Conservation (phyloP, 1,284 basidiomycete genomes). For the Ustilago sp. region DNA sequence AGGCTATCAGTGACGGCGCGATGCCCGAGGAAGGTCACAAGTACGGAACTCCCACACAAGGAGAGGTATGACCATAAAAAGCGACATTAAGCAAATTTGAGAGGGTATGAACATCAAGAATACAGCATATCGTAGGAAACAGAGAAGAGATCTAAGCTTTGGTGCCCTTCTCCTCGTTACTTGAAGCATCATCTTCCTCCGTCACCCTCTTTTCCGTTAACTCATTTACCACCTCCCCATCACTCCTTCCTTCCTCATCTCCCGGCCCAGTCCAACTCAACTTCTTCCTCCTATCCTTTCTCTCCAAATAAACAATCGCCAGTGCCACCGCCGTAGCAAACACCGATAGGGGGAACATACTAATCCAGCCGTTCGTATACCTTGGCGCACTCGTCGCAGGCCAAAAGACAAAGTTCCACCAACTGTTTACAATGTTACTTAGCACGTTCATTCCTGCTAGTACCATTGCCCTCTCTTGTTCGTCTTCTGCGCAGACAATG, state of each 20-base stretch:
- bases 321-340: conserved; percentile 37
- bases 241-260: conserved; percentile 3
- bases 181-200: background rate
- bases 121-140: background rate
- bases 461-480: conserved; percentile 62
- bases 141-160: background rate
- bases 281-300: conserved; percentile 29
- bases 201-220: conserved; percentile 1
- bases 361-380: conserved; percentile 60
- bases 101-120: background rate
- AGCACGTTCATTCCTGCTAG: conserved; percentile 57
- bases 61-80: background rate
- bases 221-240: conserved; percentile 3
- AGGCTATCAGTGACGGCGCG: too few species aligned
- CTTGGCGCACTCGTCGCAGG: conserved; percentile 56
- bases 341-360: conserved; percentile 45
- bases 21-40: background rate
- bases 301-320: conserved; percentile 38
- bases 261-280: background rate
- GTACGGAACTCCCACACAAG: background rate
- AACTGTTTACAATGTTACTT: conserved; percentile 53
- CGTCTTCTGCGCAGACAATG: conserved; percentile 54
- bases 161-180: background rate
- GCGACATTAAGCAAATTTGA: background rate
- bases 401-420: conserved; percentile 63